Conservation (phyloP, 2,329 filamentous ascomycete species). For the Sarocladium kiliense region DNA sequence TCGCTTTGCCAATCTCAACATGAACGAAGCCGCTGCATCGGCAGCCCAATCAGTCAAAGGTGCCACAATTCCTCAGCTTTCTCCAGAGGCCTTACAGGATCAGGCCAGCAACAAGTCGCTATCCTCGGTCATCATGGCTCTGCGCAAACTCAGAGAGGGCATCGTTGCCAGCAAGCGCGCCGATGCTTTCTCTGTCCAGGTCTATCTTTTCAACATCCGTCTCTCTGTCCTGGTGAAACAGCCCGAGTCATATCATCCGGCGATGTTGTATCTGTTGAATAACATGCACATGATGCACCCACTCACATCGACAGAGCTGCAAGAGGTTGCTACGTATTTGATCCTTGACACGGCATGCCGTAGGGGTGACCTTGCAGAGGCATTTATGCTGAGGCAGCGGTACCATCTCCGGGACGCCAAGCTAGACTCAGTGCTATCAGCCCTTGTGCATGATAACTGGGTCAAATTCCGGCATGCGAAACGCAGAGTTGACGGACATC, state of each 20-base stretch:
- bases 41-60: slow-evolving; percentile 1
- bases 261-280: slow-evolving; percentile 72
- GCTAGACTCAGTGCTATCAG: slow-evolving; percentile 62
- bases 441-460: slow-evolving; percentile 79
- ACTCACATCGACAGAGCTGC: slow-evolving; percentile 65
- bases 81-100: slow-evolving; percentile 14
- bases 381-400: slow-evolving; percentile 59
- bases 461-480: slow-evolving; percentile 69
- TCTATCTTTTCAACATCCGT: slow-evolving; percentile 87
- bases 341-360: slow-evolving; percentile 88
- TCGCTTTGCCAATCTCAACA: slow-evolving; percentile 63
- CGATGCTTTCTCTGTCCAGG: slow-evolving; percentile 80
- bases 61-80: neutral
- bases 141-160: slow-evolving; percentile 88
- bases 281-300: slow-evolving; percentile 63
- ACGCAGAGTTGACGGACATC: slow-evolving; percentile 72
- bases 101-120: slow-evolving; percentile 55
- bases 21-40: slow-evolving; percentile 7
- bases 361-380: slow-evolving; percentile 66
- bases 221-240: slow-evolving; percentile 75
- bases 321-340: slow-evolving; percentile 75
- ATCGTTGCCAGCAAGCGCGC: slow-evolving; percentile 72
- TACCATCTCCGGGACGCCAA: slow-evolving; percentile 62
- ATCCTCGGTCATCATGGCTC: slow-evolving; percentile 70
- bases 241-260: slow-evolving; percentile 85